phyloP scores from a whole-genome alignment of 2,329 filamentous ascomycete genomes.

The Botryotinia globosa region DNA sequence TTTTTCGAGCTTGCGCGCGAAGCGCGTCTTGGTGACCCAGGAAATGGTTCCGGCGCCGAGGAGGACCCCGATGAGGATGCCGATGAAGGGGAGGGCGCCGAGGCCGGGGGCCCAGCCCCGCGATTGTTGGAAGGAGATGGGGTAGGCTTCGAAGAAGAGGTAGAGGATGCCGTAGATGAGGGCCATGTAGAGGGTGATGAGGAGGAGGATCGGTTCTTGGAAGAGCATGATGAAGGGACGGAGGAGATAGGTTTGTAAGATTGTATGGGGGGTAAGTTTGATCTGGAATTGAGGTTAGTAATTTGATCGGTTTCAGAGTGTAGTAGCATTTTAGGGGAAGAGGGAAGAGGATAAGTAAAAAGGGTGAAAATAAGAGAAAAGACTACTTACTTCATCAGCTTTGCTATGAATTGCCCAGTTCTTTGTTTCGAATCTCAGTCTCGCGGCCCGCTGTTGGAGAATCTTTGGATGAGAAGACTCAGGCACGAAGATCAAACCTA shows the following conservation, averaged over 20 bases:
- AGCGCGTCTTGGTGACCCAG: conserved; percentile 61
- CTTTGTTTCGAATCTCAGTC: conserved; percentile 45
- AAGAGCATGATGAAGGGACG: conserved; percentile 43
- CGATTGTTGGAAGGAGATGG: conserved; percentile 44
- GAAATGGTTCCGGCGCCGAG: conserved; percentile 62
- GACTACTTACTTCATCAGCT: conserved; percentile 46
- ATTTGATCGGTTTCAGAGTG: not conserved
- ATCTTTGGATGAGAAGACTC: conserved; percentile 34
- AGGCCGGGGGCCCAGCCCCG: conserved; percentile 43
- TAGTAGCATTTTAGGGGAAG: conserved; percentile 58
- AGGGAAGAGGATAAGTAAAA: conserved; percentile 63
- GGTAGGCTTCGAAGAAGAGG: conserved; percentile 49
- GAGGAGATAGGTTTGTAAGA: conserved; percentile 38
- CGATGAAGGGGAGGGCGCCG: conserved; percentile 37
- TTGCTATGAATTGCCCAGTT: conserved; percentile 40
- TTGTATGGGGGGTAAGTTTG: conserved; percentile 50
- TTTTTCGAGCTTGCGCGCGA: conserved; percentile 64
- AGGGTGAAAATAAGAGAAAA: conserved; percentile 64
- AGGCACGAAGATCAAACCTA: conserved; percentile 10
- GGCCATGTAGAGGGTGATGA: conserved; percentile 32
- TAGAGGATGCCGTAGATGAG: conserved; percentile 34
- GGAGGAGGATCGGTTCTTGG: conserved; percentile 34
- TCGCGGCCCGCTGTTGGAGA: conserved; percentile 47
- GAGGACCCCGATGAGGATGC: conserved; percentile 60
- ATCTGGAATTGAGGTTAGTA: conserved; percentile 37